Conservation (phyloP, 495 filamentous ascomycete genomes). For the Penicillium egyptiacum region DNA sequence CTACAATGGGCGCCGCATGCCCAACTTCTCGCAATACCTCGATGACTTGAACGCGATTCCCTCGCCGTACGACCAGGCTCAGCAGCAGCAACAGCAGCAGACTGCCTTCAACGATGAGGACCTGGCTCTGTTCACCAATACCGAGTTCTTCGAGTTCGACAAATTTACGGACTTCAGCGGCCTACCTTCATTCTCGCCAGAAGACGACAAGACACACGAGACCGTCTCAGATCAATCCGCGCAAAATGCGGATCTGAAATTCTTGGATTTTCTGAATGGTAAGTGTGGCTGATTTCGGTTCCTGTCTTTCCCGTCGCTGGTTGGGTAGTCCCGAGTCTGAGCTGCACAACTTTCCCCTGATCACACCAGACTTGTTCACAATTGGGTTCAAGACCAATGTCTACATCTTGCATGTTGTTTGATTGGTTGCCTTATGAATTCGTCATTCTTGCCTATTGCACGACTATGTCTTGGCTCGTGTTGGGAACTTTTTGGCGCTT, state of each 20-base stretch:
- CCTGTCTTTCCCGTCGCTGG: constrained; percentile 17
- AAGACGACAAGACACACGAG: constrained; percentile 31
- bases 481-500: constrained; percentile 9
- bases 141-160: constrained; percentile 92
- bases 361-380: constrained; percentile 20
- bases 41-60: constrained; percentile 80
- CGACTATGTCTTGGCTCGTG: background rate
- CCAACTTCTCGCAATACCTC: constrained; percentile 86
- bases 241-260: constrained; percentile 41
- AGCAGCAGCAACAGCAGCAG: constrained; percentile 51
- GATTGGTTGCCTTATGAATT: constrained; percentile 15
- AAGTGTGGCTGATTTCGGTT: constrained; percentile 25
- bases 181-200: constrained; percentile 38
- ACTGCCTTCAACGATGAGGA: constrained; percentile 69
- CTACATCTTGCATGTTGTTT: constrained; percentile 1
- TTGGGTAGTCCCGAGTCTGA: constrained; percentile 12
- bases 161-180: constrained; percentile 43
- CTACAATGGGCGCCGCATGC: constrained; percentile 68
- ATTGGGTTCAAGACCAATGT: constrained; percentile 10
- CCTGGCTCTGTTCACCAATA: constrained; percentile 87
- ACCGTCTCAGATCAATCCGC: constrained; percentile 22
- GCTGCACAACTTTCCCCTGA: constrained; percentile 14
- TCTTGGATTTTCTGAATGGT: constrained; percentile 48
- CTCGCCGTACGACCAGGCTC: constrained; percentile 62
- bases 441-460: constrained; percentile 4